These are phyloP conservation scores for Asterella californica DNA, from an alignment of 225 moss, liverwort and hornwort genomes.

Conservation along the genomic window DNA sequence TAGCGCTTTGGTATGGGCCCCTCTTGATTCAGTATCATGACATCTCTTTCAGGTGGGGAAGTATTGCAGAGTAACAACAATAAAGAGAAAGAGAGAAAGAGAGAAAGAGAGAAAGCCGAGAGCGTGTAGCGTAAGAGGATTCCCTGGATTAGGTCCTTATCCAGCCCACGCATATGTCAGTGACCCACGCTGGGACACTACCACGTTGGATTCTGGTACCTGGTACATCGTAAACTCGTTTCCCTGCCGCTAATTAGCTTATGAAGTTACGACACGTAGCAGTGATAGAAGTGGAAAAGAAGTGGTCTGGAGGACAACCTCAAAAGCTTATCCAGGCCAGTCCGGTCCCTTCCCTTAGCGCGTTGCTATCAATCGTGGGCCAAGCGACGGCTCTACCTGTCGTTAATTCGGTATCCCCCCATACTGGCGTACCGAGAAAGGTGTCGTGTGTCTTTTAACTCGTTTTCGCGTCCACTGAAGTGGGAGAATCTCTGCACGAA, in stretches of 20 bases:
- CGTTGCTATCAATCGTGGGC: neutral
- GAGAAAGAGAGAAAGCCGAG: too few species aligned
- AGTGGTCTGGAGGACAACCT: neutral
- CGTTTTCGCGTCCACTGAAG: neutral
- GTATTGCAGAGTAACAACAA: neutral
- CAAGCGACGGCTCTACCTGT: neutral
- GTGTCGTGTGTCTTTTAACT: neutral
- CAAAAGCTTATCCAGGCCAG: neutral
- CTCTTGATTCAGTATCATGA: too few species aligned
- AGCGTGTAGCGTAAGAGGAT: too few species aligned
- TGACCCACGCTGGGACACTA: neutral
- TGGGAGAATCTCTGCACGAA: neutral
- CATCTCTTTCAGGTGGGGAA: too few species aligned
- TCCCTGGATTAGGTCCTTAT: neutral
- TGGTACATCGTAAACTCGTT: conserved; percentile 2
- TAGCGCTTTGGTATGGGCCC: too few species aligned
- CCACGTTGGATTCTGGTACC: neutral
- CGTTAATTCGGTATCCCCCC: neutral
- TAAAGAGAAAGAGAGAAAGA: neutral
- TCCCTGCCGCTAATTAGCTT: neutral
- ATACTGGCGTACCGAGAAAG: neutral
- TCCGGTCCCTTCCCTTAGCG: neutral
- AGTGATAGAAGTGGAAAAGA: neutral
- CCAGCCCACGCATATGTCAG: neutral
- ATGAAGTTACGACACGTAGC: neutral